These are phyloP conservation scores for Phytophthora nicotianae DNA, from an alignment of 352 stramenopile genomes.

Conservation along the genomic window DNA sequence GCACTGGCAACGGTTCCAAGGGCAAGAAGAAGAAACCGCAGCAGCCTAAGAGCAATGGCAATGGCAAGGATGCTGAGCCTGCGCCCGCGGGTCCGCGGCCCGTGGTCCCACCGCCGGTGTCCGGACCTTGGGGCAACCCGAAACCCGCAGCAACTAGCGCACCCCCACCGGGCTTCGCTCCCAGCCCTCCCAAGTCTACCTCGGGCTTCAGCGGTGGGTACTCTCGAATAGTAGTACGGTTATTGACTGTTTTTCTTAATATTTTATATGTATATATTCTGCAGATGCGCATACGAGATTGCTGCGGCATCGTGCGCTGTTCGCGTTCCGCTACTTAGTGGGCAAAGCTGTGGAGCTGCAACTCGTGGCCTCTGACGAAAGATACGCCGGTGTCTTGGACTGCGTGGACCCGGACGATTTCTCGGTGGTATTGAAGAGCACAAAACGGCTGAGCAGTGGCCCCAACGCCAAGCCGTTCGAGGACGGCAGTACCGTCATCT, in stretches of 20 bases:
- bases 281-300: slow-evolving; percentile 68
- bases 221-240: too few relatives aligned
- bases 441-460: slow-evolving; percentile 41
- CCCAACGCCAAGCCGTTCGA: slow-evolving; percentile 57
- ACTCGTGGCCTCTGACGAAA: slow-evolving; percentile 52
- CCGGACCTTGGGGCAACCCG: slow-evolving; percentile 39
- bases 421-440: slow-evolving; percentile 82
- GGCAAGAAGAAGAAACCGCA: slow-evolving; percentile 50
- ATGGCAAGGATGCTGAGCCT: slow-evolving; percentile 18
- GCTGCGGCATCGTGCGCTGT: slow-evolving; percentile 78
- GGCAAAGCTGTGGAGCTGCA: slow-evolving; percentile 78
- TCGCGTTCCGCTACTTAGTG: slow-evolving; percentile 83
- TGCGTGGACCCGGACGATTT: slow-evolving; percentile 88
- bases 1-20: slow-evolving; percentile 27
- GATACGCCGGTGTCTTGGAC: slow-evolving; percentile 79
- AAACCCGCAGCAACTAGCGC: slow-evolving; percentile 19
- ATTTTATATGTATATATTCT: not conserved
- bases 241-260: slow-evolving; percentile 8
- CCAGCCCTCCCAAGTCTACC: slow-evolving; percentile 14
- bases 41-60: slow-evolving; percentile 29
- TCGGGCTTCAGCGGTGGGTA: slow-evolving; percentile 57
- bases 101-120: slow-evolving; percentile 44
- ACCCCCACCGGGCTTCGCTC: slow-evolving; percentile 36
- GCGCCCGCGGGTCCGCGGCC: slow-evolving; percentile 17
- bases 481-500: slow-evolving; percentile 78